Evolutionary conservation across 306 rosid genomes (phyloP).

Genomic region (Prunus davidiana): DNA sequence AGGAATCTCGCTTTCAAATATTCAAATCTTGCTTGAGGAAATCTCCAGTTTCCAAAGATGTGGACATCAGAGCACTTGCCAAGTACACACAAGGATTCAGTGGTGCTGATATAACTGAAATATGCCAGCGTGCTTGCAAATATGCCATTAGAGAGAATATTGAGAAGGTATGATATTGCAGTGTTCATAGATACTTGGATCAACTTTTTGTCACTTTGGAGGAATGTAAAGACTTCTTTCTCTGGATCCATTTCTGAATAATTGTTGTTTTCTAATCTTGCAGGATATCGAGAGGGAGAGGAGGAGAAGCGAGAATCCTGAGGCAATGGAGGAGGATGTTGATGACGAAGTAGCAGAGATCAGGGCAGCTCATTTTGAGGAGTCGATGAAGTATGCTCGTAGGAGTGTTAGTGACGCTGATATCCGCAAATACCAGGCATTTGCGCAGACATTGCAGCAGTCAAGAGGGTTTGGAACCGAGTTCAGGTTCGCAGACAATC

Average conservation of each 20-base stretch:
- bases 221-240: neutral
- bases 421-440: slow-evolving; percentile 96
- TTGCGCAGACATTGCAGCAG: slow-evolving; percentile 98
- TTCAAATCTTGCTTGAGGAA: slow-evolving; percentile 93
- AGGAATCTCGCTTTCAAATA: slow-evolving; percentile 82
- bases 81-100: slow-evolving; percentile 97
- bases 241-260: neutral
- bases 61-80: slow-evolving; percentile 88
- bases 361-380: slow-evolving; percentile 94
- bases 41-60: slow-evolving; percentile 85
- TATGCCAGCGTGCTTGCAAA: slow-evolving; percentile 95
- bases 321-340: slow-evolving; percentile 93
- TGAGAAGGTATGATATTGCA: slow-evolving; percentile 64
- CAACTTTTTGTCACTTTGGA: neutral
- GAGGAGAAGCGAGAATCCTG: slow-evolving; percentile 79
- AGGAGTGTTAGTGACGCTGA: slow-evolving; percentile 97
- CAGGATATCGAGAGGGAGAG: slow-evolving; percentile 95
- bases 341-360: slow-evolving; percentile 90
- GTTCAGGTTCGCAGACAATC: slow-evolving; percentile 71
- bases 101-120: slow-evolving; percentile 97
- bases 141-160: slow-evolving; percentile 97
- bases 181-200: neutral
- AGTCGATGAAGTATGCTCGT: slow-evolving; percentile 95
- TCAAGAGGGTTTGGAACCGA: slow-evolving; percentile 93
- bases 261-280: neutral